These are phyloP conservation scores for Mucor circinelloides DNA, from an alignment of 371 early-diverging fungal species.

Conservation along the genomic window DNA sequence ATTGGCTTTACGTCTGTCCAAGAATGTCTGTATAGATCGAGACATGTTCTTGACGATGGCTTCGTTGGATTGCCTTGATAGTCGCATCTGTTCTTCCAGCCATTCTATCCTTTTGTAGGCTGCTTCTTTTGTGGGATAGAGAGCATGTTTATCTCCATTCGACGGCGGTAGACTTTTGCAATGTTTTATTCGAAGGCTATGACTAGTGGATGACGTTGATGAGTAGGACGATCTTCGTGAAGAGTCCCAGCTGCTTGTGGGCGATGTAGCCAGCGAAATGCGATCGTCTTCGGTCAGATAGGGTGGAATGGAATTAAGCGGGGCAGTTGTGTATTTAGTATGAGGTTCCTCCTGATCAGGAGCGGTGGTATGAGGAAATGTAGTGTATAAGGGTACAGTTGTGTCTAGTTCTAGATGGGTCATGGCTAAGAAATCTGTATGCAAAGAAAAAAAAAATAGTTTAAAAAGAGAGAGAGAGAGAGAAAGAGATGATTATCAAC, in stretches of 20 bases:
- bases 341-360: not conserved
- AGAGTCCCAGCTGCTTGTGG: conserved; percentile 1
- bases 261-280: not conserved
- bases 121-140: not conserved
- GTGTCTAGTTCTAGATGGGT: not conserved
- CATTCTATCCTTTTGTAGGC: conserved; percentile 9
- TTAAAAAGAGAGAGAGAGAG: not conserved
- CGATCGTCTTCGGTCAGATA: not conserved
- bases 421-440: no score
- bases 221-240: conserved; percentile 10
- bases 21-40: not conserved
- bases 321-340: not conserved
- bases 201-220: not conserved
- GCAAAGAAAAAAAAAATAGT: not conserved
- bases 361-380: not conserved
- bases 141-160: not conserved
- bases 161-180: not conserved
- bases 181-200: not conserved
- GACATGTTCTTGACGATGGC: not conserved
- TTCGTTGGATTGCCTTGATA: not conserved
- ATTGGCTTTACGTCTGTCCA: not conserved
- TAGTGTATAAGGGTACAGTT: not conserved
- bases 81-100: conserved; percentile 2
- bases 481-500: not conserved
- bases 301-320: not conserved